phyloP scores from a whole-genome alignment of 768 basidiomycete genomes.

The Suillus subalutaceus region DNA sequence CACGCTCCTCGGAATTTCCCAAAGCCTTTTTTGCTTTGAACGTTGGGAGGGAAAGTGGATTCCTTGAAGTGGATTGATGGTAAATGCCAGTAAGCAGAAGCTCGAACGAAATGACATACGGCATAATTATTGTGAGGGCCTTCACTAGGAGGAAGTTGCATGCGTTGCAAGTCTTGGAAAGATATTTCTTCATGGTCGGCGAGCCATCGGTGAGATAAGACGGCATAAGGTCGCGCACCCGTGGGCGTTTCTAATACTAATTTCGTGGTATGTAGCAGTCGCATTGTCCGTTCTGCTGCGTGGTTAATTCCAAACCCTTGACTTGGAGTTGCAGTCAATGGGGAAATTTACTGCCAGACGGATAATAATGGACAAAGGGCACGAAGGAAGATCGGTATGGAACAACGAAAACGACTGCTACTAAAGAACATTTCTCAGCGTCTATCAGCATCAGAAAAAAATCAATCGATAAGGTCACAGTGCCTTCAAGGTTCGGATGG shows the following conservation, averaged over 20 bases:
- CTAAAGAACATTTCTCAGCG: background rate
- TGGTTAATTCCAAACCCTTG: background rate
- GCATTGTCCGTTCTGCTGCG: background rate
- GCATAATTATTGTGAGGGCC: background rate
- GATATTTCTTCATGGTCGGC: conserved; percentile 9
- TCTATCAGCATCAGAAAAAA: background rate
- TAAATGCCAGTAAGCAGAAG: background rate
- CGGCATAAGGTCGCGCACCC: background rate
- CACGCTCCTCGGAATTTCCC: conserved; percentile 9
- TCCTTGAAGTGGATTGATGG: background rate
- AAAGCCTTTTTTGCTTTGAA: conserved; percentile 6
- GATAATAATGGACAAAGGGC: background rate
- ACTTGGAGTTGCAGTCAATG: background rate
- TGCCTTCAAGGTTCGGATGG: background rate
- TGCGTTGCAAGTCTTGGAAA: conserved; percentile 12
- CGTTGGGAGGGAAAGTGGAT: background rate
- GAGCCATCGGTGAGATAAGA: conserved; percentile 10
- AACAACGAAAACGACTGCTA: background rate
- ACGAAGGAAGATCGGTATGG: background rate
- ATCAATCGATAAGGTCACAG: background rate
- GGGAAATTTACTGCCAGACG: background rate
- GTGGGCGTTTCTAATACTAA: background rate
- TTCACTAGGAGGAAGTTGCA: background rate
- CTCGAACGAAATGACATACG: background rate
- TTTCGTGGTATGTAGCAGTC: conserved; percentile 2